phyloP scores from a whole-genome alignment of 805 yeast genomes.

The Nakazawaea wickerhamii region DNA sequence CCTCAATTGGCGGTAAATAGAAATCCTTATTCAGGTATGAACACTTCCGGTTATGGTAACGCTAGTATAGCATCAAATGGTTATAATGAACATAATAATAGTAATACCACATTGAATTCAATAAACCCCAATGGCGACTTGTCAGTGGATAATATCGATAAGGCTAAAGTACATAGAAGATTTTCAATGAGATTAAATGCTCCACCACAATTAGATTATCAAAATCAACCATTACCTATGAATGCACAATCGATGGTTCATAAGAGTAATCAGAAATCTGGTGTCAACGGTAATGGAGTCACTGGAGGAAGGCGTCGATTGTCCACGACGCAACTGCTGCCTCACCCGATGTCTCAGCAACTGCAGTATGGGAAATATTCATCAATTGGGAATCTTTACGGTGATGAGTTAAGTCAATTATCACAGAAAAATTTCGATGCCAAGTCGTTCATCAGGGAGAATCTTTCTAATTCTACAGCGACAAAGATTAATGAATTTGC shows the following conservation, averaged over 20 bases:
- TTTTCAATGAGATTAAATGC: slow-evolving; percentile 34
- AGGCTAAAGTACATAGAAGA: slow-evolving; percentile 32
- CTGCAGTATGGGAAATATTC: slow-evolving; percentile 5
- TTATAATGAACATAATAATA: not conserved
- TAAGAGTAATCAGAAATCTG: not conserved
- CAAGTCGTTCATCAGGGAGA: slow-evolving; percentile 38
- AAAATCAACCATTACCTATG: slow-evolving; percentile 25
- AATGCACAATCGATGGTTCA: slow-evolving; percentile 15
- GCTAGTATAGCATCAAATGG: not conserved
- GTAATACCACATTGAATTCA: not conserved
- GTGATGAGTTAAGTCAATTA: slow-evolving; percentile 27
- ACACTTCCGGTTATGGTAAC: not conserved
- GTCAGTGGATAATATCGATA: slow-evolving; percentile 6
- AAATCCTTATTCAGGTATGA: slow-evolving; percentile 11
- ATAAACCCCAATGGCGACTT: not conserved
- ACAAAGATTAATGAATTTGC: slow-evolving; percentile 67
- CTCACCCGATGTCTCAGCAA: slow-evolving; percentile 14
- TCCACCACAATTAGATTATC: slow-evolving; percentile 12
- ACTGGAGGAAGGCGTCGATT: not conserved
- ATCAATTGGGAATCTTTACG: slow-evolving; percentile 9
- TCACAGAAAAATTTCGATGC: slow-evolving; percentile 42
- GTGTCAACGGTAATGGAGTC: not conserved
- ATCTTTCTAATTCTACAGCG: slow-evolving; percentile 62
- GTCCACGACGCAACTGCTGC: slow-evolving; percentile 9
- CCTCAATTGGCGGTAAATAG: not conserved